Evolutionary conservation across 2,329 filamentous ascomycete genomes (phyloP), one percentile per base, ranked within the genome.

Genomic region (Apiospora hydei): DNA sequence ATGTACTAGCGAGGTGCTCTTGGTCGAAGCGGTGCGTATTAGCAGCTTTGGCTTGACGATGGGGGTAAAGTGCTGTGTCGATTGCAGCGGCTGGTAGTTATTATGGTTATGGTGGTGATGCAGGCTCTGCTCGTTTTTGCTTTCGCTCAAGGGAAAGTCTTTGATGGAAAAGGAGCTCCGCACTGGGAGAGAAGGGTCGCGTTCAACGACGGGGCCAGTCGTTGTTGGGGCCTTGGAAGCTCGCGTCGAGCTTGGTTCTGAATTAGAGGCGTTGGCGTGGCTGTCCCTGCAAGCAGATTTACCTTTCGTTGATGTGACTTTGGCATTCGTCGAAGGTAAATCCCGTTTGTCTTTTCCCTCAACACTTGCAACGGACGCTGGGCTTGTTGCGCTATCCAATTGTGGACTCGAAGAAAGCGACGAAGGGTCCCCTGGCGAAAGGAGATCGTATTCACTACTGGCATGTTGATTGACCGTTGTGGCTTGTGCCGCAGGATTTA

Each of bases 1-100:
- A 78, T 92, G 90, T 74, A 84, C 84, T 67, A 90, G 82, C 43
- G 82, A 81, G 18, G 85, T 81, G 69, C 82, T 82, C 70, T 82
- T 83, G 74, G 80, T 85, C 71, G 84, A 86, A 2, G 83, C 82
- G 14, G 85, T 85, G 51, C 86, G 83, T 69, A 88, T 79, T 72
- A 89, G 84, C 73, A 87, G 84, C 68, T 84, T 80, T 49, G 82
- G 79, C 69, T 75, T 78, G 47, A 80, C 69, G 64, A 80, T 71
- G 21, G 68, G n/a, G 26, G 68, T 18, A 24, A 78, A 51, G 47
- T 75, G 74, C 16, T 77, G 77, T 16, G 73, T 74, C 21, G 34
- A 18, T 21, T 46, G 41, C 67, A 71, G 71, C 57, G 26, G 71
- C 49, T 67, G 67, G 46, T 51, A 69, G 24, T 38, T 7, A 2